Base-by-base conservation (phyloP, 2,329 filamentous ascomycete species). In the Fusarium compactum region DNA sequence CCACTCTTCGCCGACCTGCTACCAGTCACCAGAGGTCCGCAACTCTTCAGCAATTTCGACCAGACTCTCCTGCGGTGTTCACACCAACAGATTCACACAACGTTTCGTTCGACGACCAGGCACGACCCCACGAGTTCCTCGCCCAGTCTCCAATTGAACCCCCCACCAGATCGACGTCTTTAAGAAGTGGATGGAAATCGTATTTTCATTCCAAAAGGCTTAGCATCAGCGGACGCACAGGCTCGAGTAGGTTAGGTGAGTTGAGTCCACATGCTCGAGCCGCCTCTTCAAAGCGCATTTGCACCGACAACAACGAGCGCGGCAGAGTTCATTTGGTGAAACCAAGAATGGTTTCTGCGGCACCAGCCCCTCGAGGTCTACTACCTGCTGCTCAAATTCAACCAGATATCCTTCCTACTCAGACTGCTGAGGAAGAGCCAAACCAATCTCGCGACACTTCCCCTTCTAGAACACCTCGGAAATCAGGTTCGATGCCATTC, bases 11-110 rank as follows among this genome's bases (percentile, higher is more conserved):
- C 62, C 85, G 92, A 73, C 92, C 92, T 55, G 91, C 91, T 47
- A 95, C 92, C 20, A 94, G 92, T 78, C 92, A 94, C 76, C 91
- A 95, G 77, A 86, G 92, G 73, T 92, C 91, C 47, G 89, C 89
- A 34, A 93, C 91, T 2, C 81, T 93, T 29, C 89, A 92, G 71
- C 86, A 89, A 65, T 78, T 82, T 29, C 78, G 81, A 56, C 76
- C 78, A 18, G 74, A 78, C 58, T 70, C 75, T 58, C 70, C 75
- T 25, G 74, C 77, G 27, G 53, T 76, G 22, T 59, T 74, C 29
- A 71, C 71, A 53, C 69, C 71, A 22, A 67, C 62, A n/a, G 66
- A 70, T 32, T 65, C 76, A 25, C 70, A 72, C n/a, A 78, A 76
- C 32, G 76, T 78, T 56, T 80, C 79, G 15, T 79, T 80, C 52